Evolutionary conservation across 345 rosid species (phyloP).

Genomic region (Anacardium occidentale): DNA sequence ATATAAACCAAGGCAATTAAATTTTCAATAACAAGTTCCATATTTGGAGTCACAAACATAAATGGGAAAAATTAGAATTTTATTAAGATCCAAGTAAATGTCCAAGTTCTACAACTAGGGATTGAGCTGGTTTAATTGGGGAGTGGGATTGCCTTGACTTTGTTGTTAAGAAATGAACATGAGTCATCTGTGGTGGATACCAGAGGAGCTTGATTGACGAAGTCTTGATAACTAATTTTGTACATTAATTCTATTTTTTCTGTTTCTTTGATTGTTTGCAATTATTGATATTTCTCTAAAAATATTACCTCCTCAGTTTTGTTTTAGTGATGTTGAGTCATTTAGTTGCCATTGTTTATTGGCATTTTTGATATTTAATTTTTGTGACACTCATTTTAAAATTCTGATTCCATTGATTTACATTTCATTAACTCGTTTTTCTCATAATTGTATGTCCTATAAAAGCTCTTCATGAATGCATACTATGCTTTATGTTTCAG

Average conservation of each 20-base stretch:
- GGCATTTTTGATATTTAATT: too few species aligned
- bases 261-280: not conserved
- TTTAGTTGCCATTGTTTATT: too few species aligned
- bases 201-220: not conserved
- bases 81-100: too few species aligned
- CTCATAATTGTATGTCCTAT: not conserved
- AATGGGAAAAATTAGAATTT: too few species aligned
- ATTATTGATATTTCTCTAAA: not conserved
- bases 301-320: not conserved
- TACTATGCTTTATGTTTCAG: not conserved
- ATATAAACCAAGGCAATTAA: too few species aligned
- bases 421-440: too few species aligned
- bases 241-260: not conserved
- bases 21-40: too few species aligned
- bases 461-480: not conserved
- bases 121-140: conserved; percentile 1
- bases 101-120: not conserved
- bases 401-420: too few species aligned
- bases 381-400: too few species aligned
- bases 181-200: not conserved
- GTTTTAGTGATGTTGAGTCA: not conserved
- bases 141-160: too few species aligned
- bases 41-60: too few species aligned
- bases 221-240: not conserved
- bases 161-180: too few species aligned